Evolutionary conservation across 2,329 filamentous ascomycete species (phyloP), one percentile per base, ranked within the genome.

Genomic region (Remersonia thermophila): DNA sequence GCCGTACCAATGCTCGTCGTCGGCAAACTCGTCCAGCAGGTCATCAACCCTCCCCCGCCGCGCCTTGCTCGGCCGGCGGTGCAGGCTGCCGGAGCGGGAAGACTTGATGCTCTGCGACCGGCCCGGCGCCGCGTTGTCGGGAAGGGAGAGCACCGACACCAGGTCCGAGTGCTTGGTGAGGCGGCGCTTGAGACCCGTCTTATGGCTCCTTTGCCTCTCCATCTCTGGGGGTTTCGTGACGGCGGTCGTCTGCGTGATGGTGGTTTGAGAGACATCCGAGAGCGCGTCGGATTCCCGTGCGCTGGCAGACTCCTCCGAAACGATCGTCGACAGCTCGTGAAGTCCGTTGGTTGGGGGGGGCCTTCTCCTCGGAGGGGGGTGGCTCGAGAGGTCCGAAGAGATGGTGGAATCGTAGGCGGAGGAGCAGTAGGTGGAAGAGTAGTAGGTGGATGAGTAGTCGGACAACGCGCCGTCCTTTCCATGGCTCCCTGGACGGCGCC

Each of bases 121-220:
- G 33, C 69, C 69, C 34, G 73, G 69, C 3, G 48, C 27, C 5
- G 29, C 59, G 38, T 74, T 62, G 40, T 77, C 67, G 0, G 80
- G 77, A 40, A 84, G 61, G 0, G 87, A 96, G 7, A 98, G 66
- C 3, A 94, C 85, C 1, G 91, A 96, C 27, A 98, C 84, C 16
- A 98, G 67, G 56, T 98, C 91, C 12, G 86, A 86, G 58, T 96
- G 87, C 40, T 83, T 93, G 3, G 87, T 94, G 27, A 94, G 69
- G 41, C 82, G 76, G 44, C 84, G 73, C 55, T 81, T 84, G 25
- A 84, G 62, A 30, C 65, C 68, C 1, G 68, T 41, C 43, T 62
- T 68, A 47, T 65, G 63, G 56, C 48, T 69, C 51, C 54, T 65
- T 59, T 54, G 62, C 39, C 57, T 62, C 42, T 61, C 69, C 43